Evolutionary conservation across 140 eudicot genomes (phyloP).

Genomic region (Erigeron philadelphicus): DNA sequence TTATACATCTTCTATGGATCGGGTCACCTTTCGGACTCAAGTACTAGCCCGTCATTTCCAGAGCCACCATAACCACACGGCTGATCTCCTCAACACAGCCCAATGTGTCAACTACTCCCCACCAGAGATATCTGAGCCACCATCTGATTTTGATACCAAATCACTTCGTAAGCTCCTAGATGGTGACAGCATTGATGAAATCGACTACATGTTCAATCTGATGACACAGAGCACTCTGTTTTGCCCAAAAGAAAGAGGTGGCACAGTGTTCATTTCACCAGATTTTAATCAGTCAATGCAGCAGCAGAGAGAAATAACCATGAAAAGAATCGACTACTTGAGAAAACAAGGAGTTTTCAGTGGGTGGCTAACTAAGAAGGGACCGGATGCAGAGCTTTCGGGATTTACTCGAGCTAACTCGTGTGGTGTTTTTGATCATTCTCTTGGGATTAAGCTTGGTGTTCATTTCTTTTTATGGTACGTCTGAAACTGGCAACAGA

Average conservation of each 20-base stretch:
- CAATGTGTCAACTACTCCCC: slow-evolving; percentile 56
- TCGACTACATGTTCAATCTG: slow-evolving; percentile 51
- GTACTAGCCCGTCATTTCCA: slow-evolving; percentile 53
- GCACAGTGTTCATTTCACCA: slow-evolving; percentile 54
- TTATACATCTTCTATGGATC: slow-evolving; percentile 32
- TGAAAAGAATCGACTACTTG: slow-evolving; percentile 52
- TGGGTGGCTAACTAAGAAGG: slow-evolving; percentile 52
- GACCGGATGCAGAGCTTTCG: slow-evolving; percentile 41
- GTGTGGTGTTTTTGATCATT: slow-evolving; percentile 54
- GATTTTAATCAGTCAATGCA: slow-evolving; percentile 77
- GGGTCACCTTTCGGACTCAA: slow-evolving; percentile 49
- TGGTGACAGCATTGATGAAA: slow-evolving; percentile 31
- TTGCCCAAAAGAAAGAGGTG: slow-evolving; percentile 53
- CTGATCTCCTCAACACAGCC: slow-evolving; percentile 25
- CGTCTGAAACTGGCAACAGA: background rate
- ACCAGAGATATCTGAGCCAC: slow-evolving; percentile 48
- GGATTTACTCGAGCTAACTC: slow-evolving; percentile 50
- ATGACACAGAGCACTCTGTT: slow-evolving; percentile 55
- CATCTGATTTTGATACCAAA: slow-evolving; percentile 38
- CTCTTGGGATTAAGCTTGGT: slow-evolving; percentile 63
- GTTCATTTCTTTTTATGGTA: slow-evolving; percentile 79
- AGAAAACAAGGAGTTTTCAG: slow-evolving; percentile 47
- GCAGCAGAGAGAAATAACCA: slow-evolving; percentile 75
- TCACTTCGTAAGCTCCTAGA: slow-evolving; percentile 65
- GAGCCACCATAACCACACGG: slow-evolving; percentile 13